Evolutionary conservation across 2,329 filamentous ascomycete species (phyloP).

Genomic region (Xylariaceae sp.): DNA sequence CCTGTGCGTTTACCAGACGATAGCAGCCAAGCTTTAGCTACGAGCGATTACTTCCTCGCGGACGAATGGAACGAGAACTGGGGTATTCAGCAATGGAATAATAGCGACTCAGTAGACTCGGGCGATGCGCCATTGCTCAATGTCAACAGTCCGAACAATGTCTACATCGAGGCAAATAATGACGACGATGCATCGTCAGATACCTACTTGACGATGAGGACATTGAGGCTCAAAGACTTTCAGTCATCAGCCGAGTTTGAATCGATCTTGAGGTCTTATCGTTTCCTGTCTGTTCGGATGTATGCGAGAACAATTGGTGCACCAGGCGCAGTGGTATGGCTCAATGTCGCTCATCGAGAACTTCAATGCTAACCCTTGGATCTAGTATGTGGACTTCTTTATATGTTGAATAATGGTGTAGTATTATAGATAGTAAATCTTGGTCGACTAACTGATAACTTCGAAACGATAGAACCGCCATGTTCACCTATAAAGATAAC

Average conservation of each 20-base stretch:
- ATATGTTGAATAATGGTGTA: too few relatives aligned
- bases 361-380: too few relatives aligned
- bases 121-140: slow-evolving; percentile 35
- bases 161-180: slow-evolving; percentile 44
- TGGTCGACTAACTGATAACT: too few relatives aligned
- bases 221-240: slow-evolving; percentile 41
- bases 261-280: slow-evolving; percentile 35
- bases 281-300: slow-evolving; percentile 47
- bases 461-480: slow-evolving; percentile 35
- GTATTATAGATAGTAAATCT: too few relatives aligned
- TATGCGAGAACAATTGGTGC: slow-evolving; percentile 48
- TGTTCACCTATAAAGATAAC: slow-evolving; percentile 50
- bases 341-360: too few relatives aligned
- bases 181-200: slow-evolving; percentile 35
- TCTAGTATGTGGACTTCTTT: too few relatives aligned
- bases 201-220: slow-evolving; percentile 49
- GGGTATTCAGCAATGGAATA: slow-evolving; percentile 38
- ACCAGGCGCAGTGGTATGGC: slow-evolving; percentile 40
- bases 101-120: slow-evolving; percentile 25
- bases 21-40: slow-evolving; percentile 28
- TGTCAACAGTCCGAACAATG: slow-evolving; percentile 40
- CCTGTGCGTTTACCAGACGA: slow-evolving; percentile 16
- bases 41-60: slow-evolving; percentile 33
- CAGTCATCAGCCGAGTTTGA: slow-evolving; percentile 51
- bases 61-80: slow-evolving; percentile 31